Percentiles rank a stretch among this genome's conserved stretches.
These are phyloP conservation scores for Venturia nashicola DNA, from an alignment of 2,329 filamentous ascomycete species.

Conservation along the genomic window DNA sequence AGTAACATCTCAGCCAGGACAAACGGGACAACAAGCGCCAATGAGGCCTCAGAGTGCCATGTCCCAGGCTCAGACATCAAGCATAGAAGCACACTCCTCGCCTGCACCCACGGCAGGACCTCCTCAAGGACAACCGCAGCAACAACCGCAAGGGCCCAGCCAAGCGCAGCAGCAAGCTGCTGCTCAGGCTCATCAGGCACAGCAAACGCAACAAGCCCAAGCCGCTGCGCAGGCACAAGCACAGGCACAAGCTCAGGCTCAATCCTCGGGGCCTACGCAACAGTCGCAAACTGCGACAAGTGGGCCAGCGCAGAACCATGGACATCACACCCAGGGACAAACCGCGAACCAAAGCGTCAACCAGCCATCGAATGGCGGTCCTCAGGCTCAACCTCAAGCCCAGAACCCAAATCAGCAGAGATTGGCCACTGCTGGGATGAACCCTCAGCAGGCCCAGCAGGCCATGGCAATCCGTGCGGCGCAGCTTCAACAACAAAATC, in stretches of 20 bases:
- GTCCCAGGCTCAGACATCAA: conserved; percentile 8
- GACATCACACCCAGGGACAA: conserved; percentile 19
- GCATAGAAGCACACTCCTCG: conserved; percentile 27
- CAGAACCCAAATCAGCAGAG: conserved; percentile 13
- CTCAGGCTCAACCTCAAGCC: conserved; percentile 15
- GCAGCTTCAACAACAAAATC: conserved; percentile 14
- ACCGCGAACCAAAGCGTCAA: conserved; percentile 26
- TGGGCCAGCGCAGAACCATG: conserved; percentile 18
- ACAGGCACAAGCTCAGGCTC: conserved; percentile 28
- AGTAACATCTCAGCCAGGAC: conserved; percentile 23
- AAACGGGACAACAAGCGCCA: conserved; percentile 14
- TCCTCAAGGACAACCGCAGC: conserved; percentile 15
- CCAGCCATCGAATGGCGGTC: conserved; percentile 21
- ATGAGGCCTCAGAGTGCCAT: conserved; percentile 26
- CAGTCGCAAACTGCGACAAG: conserved; percentile 9
- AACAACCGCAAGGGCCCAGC: conserved; percentile 19
- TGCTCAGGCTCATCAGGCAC: conserved; percentile 10
- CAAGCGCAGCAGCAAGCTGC: conserved; percentile 16
- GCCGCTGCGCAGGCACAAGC: conserved; percentile 13
- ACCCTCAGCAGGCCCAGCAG: conserved; percentile 3
- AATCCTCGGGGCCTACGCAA: conserved; percentile 15
- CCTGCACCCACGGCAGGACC: conserved; percentile 21
- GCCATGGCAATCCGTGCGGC: conserved; percentile 15
- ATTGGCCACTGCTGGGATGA: conserved; percentile 15
- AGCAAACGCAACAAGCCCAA: conserved; percentile 8